Evolutionary conservation across 2,329 filamentous ascomycete genomes (phyloP), one percentile per base, ranked within the genome.

Genomic region (Phialophora macrospora): DNA sequence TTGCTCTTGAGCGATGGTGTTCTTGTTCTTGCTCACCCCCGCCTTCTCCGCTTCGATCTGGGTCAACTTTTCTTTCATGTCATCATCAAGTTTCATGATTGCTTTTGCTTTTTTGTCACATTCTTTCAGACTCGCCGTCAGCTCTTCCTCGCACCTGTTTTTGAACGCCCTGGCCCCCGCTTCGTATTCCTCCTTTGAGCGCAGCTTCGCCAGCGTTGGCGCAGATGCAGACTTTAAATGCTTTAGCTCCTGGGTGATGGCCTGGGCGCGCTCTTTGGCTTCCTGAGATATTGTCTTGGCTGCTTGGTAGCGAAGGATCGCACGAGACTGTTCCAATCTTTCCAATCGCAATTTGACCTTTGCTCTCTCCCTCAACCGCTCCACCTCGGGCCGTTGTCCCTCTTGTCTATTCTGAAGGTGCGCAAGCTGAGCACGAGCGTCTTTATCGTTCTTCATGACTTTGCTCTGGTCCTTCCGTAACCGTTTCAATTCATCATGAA

Each of bases 381-480:
- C 89, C 26, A 98, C 93, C 73, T 97, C 93, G 9, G 86, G 88
- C 73, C 91, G 87, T 52, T 96, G 86, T 57, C 87, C 85, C 60
- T 84, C 83, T 73, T 98, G 94, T 30, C 92, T 87, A 48, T 80
- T 84, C 74, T 96, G 88, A 55, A 94, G 80, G 62, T 85, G 87
- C 59, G 82, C 82, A 7, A 98, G 79, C 28, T 84, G 81, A 55
- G 91, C 89, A 41, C 81, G 78, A 61, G 91, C 85, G 3, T 79
- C 80, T 20, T 86, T 82, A 34, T 87, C 83, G 60, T 86, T 81
- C 20, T 82, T 77, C 70, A 89, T 83, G 1, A 89, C 72, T 24
- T 83, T 81, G 72, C 90, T 93, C 74, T 95, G 88, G 34, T 88
- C 82, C 58, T 82, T 85, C 66, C 93, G 87, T 49, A 94, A 79